Evolutionary conservation across 345 rosid genomes (phyloP).

Genomic region (Lumnitzera racemosa): DNA sequence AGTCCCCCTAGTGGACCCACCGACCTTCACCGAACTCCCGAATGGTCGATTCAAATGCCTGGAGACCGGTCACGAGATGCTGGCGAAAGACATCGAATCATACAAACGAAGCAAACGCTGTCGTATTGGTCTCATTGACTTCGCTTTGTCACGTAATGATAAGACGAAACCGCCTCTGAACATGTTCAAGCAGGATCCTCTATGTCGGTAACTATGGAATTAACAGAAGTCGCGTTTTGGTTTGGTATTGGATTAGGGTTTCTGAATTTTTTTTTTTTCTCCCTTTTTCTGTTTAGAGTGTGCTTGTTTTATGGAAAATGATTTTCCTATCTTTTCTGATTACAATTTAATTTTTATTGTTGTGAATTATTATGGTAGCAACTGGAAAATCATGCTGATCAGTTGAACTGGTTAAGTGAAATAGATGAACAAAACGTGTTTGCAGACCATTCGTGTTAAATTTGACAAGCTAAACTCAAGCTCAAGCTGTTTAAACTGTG

Average conservation of each 20-base stretch:
- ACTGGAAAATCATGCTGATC: too few species aligned
- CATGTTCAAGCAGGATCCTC: slow-evolving; percentile 70
- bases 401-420: too few species aligned
- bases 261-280: background rate
- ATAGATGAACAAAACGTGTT: too few species aligned
- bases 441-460: too few species aligned
- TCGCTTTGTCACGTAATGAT: slow-evolving; percentile 41
- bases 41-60: slow-evolving; percentile 77
- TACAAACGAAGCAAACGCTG: slow-evolving; percentile 71
- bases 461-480: too few species aligned
- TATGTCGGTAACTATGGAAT: slow-evolving; percentile 40
- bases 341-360: too few species aligned
- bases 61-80: slow-evolving; percentile 81
- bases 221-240: background rate
- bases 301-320: too few species aligned
- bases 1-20: slow-evolving; percentile 46
- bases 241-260: too few species aligned
- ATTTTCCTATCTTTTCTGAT: too few species aligned
- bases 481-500: too few species aligned
- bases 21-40: slow-evolving; percentile 46
- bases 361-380: too few species aligned
- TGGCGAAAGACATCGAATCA: slow-evolving; percentile 52
- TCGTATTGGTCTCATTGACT: slow-evolving; percentile 81
- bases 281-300: background rate
- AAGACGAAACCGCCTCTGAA: slow-evolving; percentile 55